Evolutionary conservation across 257 asterid species (phyloP).

Genomic region (Schizonepeta tenuifolia): DNA sequence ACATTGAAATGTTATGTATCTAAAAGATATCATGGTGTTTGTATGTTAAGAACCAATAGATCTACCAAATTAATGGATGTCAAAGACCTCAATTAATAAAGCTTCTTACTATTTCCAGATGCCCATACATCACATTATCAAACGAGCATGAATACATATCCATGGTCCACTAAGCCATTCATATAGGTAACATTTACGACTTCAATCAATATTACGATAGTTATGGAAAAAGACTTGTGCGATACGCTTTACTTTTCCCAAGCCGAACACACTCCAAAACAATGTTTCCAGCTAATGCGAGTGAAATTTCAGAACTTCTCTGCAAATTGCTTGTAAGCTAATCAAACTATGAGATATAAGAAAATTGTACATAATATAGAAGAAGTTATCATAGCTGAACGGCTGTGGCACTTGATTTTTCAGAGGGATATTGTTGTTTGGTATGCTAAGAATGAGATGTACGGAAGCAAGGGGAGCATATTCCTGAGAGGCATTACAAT

Average conservation of each 20-base stretch:
- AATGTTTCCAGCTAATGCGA: conserved; percentile 19
- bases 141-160: conserved; percentile 19
- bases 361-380: conserved; percentile 7
- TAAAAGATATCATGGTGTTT: neutral
- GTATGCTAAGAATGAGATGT: conserved; percentile 19
- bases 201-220: conserved; percentile 17
- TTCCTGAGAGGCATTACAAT: conserved; percentile 13
- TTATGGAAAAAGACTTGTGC: conserved; percentile 6
- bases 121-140: conserved; percentile 16
- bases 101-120: conserved; percentile 19
- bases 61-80: conserved; percentile 15
- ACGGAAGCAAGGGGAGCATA: neutral
- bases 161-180: conserved; percentile 7
- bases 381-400: neutral
- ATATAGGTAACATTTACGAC: conserved; percentile 3
- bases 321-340: conserved; percentile 5
- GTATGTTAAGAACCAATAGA: conserved; percentile 3
- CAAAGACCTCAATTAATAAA: conserved; percentile 8
- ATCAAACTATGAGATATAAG: conserved; percentile 21
- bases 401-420: neutral
- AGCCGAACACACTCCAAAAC: conserved; percentile 1
- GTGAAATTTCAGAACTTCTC: neutral
- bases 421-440: conserved; percentile 12
- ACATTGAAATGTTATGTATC: neutral
- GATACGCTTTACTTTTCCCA: conserved; percentile 10